Conservation (phyloP, 2,329 filamentous ascomycete species). For the Arthrobotrys sinensis region DNA sequence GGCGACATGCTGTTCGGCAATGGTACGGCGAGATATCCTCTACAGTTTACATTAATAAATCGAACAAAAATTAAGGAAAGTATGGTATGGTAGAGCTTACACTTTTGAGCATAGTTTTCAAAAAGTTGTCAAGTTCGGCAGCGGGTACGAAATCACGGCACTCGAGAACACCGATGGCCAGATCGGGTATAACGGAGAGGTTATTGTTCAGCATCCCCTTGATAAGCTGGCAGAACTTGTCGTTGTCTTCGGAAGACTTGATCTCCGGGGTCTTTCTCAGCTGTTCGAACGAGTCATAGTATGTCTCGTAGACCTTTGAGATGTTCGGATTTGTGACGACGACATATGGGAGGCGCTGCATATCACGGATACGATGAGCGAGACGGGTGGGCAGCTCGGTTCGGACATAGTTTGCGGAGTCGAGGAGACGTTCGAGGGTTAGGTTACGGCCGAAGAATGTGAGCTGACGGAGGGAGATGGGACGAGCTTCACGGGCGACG, state of each 20-base stretch:
- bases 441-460: conserved; percentile 92
- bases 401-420: conserved; percentile 97
- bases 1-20: conserved; percentile 96
- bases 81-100: conserved; percentile 71
- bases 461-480: conserved; percentile 95
- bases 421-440: conserved; percentile 88
- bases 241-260: conserved; percentile 89
- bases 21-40: conserved; percentile 95
- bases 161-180: conserved; percentile 94
- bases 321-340: conserved; percentile 97
- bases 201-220: conserved; percentile 86
- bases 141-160: conserved; percentile 85
- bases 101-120: conserved; percentile 92
- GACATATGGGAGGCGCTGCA: conserved; percentile 95
- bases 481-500: conserved; percentile 88
- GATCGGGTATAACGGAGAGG: conserved; percentile 90
- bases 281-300: conserved; percentile 95
- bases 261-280: conserved; percentile 89
- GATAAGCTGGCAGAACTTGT: conserved; percentile 85
- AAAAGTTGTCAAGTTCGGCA: conserved; percentile 89
- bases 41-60: conserved; percentile 66
- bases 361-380: conserved; percentile 94
- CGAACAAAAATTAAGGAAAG: conserved; percentile 3
- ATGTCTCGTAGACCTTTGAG: conserved; percentile 94
- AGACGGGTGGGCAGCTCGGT: conserved; percentile 93